phyloP scores from a whole-genome alignment of 1,284 basidiomycete species.

The Austroboletus niveus region DNA sequence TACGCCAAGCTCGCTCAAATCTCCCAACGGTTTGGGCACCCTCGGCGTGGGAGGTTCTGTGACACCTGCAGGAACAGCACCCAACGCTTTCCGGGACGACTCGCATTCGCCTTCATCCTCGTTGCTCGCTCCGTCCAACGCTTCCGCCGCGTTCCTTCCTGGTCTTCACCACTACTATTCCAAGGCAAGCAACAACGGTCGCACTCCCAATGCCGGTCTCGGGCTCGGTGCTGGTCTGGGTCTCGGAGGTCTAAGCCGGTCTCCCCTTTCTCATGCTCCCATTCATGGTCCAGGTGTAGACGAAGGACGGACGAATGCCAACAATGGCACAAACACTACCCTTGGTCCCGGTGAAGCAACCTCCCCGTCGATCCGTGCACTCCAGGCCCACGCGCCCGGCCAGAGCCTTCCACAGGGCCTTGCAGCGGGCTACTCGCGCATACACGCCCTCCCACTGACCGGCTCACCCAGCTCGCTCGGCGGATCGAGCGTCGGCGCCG shows the following conservation, averaged over 20 bases:
- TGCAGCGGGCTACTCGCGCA: conserved; percentile 81
- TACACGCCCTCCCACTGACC: conserved; percentile 68
- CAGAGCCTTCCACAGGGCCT: conserved; percentile 86
- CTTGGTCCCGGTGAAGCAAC: conserved; percentile 37
- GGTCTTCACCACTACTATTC: conserved; percentile 61
- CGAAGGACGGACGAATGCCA: conserved; percentile 31
- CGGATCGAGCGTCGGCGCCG: conserved; percentile 27
- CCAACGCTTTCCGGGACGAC: conserved; percentile 37
- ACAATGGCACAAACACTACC: conserved; percentile 22
- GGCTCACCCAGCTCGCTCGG: conserved; percentile 36
- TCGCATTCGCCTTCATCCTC: conserved; percentile 40
- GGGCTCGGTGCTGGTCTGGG: conserved; percentile 25
- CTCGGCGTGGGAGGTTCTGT: conserved; percentile 12
- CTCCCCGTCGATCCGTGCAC: conserved; percentile 65
- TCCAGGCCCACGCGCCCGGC: conserved; percentile 79
- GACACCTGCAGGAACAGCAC: conserved; percentile 9
- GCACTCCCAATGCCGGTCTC: conserved; percentile 21
- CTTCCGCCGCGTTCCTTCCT: conserved; percentile 75
- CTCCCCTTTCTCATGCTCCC: conserved; percentile 29
- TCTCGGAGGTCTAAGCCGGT: conserved; percentile 28
- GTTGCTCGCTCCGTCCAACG: conserved; percentile 61
- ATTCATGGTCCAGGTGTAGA: conserved; percentile 34
- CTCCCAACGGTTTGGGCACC: conserved; percentile 39
- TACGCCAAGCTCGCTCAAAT: conserved; percentile 48
- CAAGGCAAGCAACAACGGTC: conserved; percentile 33